Evolutionary conservation across 2,329 filamentous ascomycete genomes (phyloP), one percentile per base, ranked within the genome.

Genomic region (Beauveria sp.): DNA sequence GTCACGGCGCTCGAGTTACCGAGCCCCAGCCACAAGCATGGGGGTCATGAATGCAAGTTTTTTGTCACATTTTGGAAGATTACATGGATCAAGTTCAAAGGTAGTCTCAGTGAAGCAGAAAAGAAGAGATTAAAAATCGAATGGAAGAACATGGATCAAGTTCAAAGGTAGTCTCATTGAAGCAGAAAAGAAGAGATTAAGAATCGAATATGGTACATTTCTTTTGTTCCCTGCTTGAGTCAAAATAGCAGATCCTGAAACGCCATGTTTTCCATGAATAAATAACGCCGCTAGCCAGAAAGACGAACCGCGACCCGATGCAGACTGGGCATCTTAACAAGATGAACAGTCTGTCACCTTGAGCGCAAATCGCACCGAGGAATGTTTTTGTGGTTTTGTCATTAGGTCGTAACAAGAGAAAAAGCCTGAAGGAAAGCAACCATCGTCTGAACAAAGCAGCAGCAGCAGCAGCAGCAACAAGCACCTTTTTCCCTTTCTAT

Each of bases 341-440:
- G 51, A 62, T 38, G 53, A 31, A 3, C 14, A 28, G 8, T 7
- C 48, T 18, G 38, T 20, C 38, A n/a, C n/a, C n/a, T n/a, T 9
- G 56, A 16, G 24, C 28, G 34, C 10, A 60, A 38, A 6, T 50
- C 43, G 34, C 48, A 60, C 28, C 26, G n/a, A 40, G 18, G 43
- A 12, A 46, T 52, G 34, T 49, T 52, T 59, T 60, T 52, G 57
- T 60, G 24, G 6, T 38, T 65, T 67, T 65, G 63, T 72, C 71
- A 66, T 72, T 64, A 72, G 65, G 65, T 72, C 70, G 66, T 71
- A 60, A 72, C 68, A 52, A 52, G 34, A 46, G 50, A 56, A 55
- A 51, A 31, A 56, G 57, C 57, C 48, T 43, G 40, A 51, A 61
- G 18, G 56, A 31, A 45, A 51, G 46, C 60, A 22, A 38, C 45